phyloP scores from a whole-genome alignment of 768 basidiomycete genomes.

The Dacryopinax spathularia region DNA sequence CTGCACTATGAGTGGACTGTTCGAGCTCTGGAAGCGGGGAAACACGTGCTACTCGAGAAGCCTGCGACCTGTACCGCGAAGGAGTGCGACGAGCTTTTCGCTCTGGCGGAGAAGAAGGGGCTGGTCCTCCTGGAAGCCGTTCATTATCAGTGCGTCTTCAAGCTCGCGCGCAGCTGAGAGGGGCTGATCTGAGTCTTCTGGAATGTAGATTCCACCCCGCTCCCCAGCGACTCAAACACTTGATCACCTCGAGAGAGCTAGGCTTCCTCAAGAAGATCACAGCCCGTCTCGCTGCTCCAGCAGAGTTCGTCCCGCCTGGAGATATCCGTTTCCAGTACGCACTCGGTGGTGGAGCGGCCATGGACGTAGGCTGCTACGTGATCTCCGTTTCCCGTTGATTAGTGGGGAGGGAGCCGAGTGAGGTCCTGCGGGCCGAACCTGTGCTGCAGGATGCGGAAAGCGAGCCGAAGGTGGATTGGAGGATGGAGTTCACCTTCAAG shows the following conservation, averaged over 20 bases:
- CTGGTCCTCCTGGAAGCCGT: constrained; percentile 47
- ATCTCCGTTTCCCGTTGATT: constrained; percentile 20
- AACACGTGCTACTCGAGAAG: constrained; percentile 53
- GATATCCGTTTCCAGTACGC: constrained; percentile 41
- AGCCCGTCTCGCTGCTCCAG: constrained; percentile 24
- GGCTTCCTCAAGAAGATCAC: constrained; percentile 37
- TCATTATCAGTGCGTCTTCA: constrained; percentile 36
- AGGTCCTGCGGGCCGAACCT: constrained; percentile 9
- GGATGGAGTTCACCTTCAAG: constrained; percentile 17
- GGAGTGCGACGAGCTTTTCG: constrained; percentile 40
- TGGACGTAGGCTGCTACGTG: constrained; percentile 38
- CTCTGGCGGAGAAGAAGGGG: constrained; percentile 33
- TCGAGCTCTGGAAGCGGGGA: constrained; percentile 45
- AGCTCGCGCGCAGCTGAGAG: too few relatives aligned
- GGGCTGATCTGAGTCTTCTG: not conserved
- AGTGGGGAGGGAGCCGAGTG: constrained; percentile 11
- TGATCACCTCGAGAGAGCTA: constrained; percentile 41
- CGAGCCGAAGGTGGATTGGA: constrained; percentile 16
- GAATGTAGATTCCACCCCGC: constrained; percentile 51
- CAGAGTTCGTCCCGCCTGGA: constrained; percentile 10
- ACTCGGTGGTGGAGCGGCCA: constrained; percentile 43
- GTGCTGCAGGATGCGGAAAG: not conserved
- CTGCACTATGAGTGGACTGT: constrained; percentile 55
- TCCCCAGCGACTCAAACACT: constrained; percentile 36
- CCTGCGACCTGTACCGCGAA: constrained; percentile 39